These are phyloP conservation scores for Fusarium ambrosium DNA, from an alignment of 2,329 filamentous ascomycete species.

Conservation along the genomic window DNA sequence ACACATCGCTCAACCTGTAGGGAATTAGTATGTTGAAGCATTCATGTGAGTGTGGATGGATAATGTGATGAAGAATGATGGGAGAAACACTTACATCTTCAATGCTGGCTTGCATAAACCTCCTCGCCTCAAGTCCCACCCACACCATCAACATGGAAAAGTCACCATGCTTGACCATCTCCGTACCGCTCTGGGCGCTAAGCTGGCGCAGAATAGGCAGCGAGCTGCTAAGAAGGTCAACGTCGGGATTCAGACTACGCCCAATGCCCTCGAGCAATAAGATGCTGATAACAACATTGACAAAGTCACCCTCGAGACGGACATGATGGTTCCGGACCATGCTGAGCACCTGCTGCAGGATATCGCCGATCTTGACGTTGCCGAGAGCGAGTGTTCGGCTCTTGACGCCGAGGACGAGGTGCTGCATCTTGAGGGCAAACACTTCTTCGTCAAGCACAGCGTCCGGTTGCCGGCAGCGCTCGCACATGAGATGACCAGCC, in stretches of 20 bases:
- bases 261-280: conserved; percentile 95
- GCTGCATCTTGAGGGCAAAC: conserved; percentile 96
- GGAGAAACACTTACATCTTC: conserved; percentile 76
- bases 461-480: conserved; percentile 91
- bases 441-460: conserved; percentile 90
- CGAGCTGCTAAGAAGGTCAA: conserved; percentile 88
- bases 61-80: neutral
- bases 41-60: neutral
- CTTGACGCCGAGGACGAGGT: conserved; percentile 92
- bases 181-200: conserved; percentile 80
- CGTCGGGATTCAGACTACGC: conserved; percentile 83
- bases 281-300: conserved; percentile 97
- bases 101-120: conserved; percentile 89
- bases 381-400: conserved; percentile 90
- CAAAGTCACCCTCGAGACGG: conserved; percentile 94
- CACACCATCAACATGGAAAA: conserved; percentile 91
- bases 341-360: conserved; percentile 87
- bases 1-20: conserved; percentile 85
- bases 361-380: conserved; percentile 96
- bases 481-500: conserved; percentile 94
- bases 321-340: conserved; percentile 97
- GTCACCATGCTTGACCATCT: conserved; percentile 79
- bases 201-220: conserved; percentile 92
- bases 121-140: conserved; percentile 89
- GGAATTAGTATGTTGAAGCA: conserved; percentile 9